A percentile compares a stretch with the other conserved stretches of the same genome.
Conservation (phyloP, 345 rosid species). For the Litchi chinensis region DNA sequence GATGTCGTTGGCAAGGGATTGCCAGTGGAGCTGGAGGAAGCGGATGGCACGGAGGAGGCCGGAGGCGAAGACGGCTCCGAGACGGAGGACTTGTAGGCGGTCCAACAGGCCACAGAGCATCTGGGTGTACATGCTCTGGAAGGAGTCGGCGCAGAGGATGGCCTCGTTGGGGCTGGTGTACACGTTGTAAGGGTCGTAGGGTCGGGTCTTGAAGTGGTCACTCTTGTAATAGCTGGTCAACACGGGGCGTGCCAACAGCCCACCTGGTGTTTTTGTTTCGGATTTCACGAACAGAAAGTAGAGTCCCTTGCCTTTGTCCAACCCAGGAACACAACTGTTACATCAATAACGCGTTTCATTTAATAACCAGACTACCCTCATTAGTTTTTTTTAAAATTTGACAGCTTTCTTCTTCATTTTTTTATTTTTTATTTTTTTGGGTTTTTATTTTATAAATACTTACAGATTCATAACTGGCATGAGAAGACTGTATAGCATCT, state of each 20-base stretch:
- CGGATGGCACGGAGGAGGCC: slow-evolving; percentile 89
- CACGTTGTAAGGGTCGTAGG: slow-evolving; percentile 79
- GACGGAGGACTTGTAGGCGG: slow-evolving; percentile 76
- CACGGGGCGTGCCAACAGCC: slow-evolving; percentile 85
- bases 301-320: slow-evolving; percentile 91
- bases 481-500: slow-evolving; percentile 81
- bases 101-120: slow-evolving; percentile 88
- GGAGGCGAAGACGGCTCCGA: slow-evolving; percentile 91
- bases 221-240: slow-evolving; percentile 97
- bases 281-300: slow-evolving; percentile 88
- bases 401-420: background rate
- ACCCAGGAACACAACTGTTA: slow-evolving; percentile 75
- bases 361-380: background rate
- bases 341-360: slow-evolving; percentile 25
- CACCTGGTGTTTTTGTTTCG: slow-evolving; percentile 87
- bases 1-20: slow-evolving; percentile 59
- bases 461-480: slow-evolving; percentile 99
- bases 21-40: slow-evolving; percentile 87
- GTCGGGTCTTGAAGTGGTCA: slow-evolving; percentile 83
- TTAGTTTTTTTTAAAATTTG: background rate
- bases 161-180: slow-evolving; percentile 96
- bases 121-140: slow-evolving; percentile 95
- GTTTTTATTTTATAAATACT: slow-evolving; percentile 24
- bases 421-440: background rate
- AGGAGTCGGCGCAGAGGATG: slow-evolving; percentile 84